Evolutionary conservation across 345 rosid genomes (phyloP).

Genomic region (Turnera subulata): DNA sequence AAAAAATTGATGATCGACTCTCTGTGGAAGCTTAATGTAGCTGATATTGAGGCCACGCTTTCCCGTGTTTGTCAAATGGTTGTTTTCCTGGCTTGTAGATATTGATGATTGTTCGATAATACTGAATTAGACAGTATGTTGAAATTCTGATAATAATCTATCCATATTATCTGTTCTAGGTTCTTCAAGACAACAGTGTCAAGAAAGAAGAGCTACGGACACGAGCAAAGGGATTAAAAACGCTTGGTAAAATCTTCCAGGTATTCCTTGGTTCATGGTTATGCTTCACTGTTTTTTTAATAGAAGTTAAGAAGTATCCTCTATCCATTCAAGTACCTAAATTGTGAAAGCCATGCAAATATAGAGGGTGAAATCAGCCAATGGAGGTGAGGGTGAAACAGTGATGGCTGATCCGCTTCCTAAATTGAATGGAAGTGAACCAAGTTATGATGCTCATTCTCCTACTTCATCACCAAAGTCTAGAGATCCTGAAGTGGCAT

Average conservation of each 20-base stretch:
- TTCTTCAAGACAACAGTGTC: slow-evolving; percentile 82
- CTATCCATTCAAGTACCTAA: not conserved
- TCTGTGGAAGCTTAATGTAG: slow-evolving; percentile 95
- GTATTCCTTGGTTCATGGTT: slow-evolving; percentile 25
- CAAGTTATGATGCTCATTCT: slow-evolving; percentile 30
- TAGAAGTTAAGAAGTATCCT: not conserved
- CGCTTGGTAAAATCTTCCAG: slow-evolving; percentile 95
- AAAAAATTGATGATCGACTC: slow-evolving; percentile 93
- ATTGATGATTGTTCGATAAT: slow-evolving; percentile 15
- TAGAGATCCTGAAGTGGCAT: slow-evolving; percentile 36
- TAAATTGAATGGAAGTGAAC: slow-evolving; percentile 53
- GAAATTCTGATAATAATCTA: slow-evolving; percentile 14
- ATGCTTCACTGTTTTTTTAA: not conserved
- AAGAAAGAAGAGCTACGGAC: slow-evolving; percentile 87
- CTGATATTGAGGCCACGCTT: slow-evolving; percentile 95
- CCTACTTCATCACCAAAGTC: slow-evolving; percentile 46
- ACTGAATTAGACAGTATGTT: slow-evolving; percentile 4
- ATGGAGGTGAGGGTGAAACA: slow-evolving; percentile 53
- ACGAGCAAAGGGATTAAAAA: slow-evolving; percentile 90
- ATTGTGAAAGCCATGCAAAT: slow-evolving; percentile 11
- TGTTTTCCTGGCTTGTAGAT: slow-evolving; percentile 30
- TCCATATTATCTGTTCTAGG: slow-evolving; percentile 45
- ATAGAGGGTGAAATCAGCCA: slow-evolving; percentile 62
- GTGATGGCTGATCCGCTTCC: slow-evolving; percentile 28
- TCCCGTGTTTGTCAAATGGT: slow-evolving; percentile 98